Conservation (phyloP, 1,284 basidiomycete species). For the Ganoderma resinaceum region DNA sequence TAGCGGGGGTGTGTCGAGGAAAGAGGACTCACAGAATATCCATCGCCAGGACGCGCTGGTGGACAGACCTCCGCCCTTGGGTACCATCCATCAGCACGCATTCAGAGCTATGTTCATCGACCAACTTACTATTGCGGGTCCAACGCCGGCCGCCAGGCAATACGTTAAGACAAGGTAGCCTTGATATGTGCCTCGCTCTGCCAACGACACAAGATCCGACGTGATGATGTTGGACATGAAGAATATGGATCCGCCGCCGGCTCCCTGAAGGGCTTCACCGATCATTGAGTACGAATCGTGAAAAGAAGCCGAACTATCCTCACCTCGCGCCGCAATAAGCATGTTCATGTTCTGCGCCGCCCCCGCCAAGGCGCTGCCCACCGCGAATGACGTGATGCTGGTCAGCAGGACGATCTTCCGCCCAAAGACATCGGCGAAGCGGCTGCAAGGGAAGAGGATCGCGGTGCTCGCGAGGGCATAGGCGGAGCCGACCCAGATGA, state of each 20-base stretch:
- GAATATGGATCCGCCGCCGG: constrained; percentile 2
- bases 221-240: constrained; percentile 17
- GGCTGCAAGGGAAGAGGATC: constrained; percentile 34
- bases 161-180: constrained; percentile 14
- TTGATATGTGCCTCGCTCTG: constrained; percentile 16
- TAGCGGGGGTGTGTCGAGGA: not conserved
- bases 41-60: constrained; percentile 37
- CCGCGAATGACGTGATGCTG: constrained; percentile 36
- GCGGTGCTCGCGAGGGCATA: constrained; percentile 37
- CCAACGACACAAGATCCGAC: constrained; percentile 43
- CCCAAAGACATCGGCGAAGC: constrained; percentile 37
- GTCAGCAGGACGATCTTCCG: constrained; percentile 34
- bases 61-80: constrained; percentile 32
- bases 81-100: not conserved
- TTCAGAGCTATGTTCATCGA: too few species aligned
- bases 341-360: constrained; percentile 49
- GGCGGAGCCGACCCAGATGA: constrained; percentile 26
- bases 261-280: constrained; percentile 38
- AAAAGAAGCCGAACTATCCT: constrained; percentile 14
- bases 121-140: constrained; percentile 4
- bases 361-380: constrained; percentile 44
- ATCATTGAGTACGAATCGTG: not conserved
- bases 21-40: constrained; percentile 36
- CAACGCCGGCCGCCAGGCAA: constrained; percentile 6
- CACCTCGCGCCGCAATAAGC: constrained; percentile 45